phyloP scores from a whole-genome alignment of 108 stramenopile species.

The Aurantiochytrium sp. region DNA sequence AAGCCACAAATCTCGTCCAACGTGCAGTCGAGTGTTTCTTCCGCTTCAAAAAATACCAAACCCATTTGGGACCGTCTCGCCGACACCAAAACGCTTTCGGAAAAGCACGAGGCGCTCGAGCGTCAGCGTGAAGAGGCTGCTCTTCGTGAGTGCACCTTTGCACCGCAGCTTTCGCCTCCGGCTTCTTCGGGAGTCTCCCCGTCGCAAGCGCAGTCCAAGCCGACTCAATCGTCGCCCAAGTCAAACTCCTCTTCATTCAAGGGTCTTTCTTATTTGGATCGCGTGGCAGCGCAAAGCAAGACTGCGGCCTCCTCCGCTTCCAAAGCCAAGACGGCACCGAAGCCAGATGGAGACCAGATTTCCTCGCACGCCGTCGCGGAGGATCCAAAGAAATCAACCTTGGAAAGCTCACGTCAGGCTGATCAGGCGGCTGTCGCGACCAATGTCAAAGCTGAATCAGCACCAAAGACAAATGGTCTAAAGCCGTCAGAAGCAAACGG shows the following conservation, averaged over 20 bases:
- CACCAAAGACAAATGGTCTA: too few species aligned
- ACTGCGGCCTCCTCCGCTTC: too few species aligned
- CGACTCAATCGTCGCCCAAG: background rate
- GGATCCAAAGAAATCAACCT: too few species aligned
- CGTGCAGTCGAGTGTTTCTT: background rate
- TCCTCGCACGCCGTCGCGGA: too few species aligned
- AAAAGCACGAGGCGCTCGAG: background rate
- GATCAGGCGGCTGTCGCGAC: too few species aligned
- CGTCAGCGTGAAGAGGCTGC: background rate
- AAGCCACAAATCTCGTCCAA: background rate
- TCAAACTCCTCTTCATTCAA: background rate
- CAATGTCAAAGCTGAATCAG: too few species aligned
- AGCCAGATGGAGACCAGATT: too few species aligned
- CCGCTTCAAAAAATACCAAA: background rate
- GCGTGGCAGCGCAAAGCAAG: background rate
- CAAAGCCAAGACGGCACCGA: too few species aligned
- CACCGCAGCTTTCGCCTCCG: background rate
- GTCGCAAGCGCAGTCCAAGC: background rate
- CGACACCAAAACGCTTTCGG: background rate
- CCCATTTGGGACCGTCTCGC: constrained; percentile 17
- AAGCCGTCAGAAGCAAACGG: too few species aligned
- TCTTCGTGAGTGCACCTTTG: background rate
- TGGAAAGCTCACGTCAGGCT: too few species aligned
- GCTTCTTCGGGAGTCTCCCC: background rate
- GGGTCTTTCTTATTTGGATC: background rate